Conservation (phyloP, 106 monocot genomes). For the Amphibolis antarctica region DNA sequence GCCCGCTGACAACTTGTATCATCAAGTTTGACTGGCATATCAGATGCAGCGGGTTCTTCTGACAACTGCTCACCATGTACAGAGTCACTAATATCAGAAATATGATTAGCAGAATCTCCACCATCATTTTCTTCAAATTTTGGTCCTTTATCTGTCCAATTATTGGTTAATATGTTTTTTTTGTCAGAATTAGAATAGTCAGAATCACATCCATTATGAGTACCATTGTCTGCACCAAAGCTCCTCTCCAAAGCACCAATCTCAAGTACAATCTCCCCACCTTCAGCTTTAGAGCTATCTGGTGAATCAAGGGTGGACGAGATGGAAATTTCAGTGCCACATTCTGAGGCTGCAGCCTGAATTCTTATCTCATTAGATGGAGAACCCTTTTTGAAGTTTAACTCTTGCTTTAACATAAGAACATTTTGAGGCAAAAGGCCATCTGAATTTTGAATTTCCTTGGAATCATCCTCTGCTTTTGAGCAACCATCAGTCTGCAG, state of each 20-base stretch:
- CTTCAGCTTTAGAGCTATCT: conserved; percentile 69
- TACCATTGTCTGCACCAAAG: conserved; percentile 12
- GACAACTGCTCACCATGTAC: background rate
- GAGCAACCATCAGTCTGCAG: background rate
- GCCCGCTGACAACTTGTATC: background rate
- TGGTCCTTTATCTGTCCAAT: conserved; percentile 4
- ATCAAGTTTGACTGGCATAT: background rate
- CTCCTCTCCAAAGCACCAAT: conserved; percentile 35
- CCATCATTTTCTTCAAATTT: conserved; percentile 3
- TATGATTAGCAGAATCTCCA: background rate
- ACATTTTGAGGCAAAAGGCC: conserved; percentile 7
- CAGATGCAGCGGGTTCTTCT: background rate
- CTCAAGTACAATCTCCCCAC: conserved; percentile 78
- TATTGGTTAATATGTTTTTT: conserved; percentile 4
- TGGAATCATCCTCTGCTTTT: background rate
- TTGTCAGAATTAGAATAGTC: conserved; percentile 12
- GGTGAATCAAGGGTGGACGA: conserved; percentile 86
- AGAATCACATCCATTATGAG: background rate
- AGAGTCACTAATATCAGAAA: background rate
- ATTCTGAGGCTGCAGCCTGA: conserved; percentile 54
- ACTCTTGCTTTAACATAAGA: conserved; percentile 5
- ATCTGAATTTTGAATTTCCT: background rate
- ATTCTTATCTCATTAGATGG: conserved; percentile 19
- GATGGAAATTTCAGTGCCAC: conserved; percentile 92
- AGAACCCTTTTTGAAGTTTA: conserved; percentile 11